Conservation (phyloP, 202 grass and related monocot species). For the Panicum hallii region DNA sequence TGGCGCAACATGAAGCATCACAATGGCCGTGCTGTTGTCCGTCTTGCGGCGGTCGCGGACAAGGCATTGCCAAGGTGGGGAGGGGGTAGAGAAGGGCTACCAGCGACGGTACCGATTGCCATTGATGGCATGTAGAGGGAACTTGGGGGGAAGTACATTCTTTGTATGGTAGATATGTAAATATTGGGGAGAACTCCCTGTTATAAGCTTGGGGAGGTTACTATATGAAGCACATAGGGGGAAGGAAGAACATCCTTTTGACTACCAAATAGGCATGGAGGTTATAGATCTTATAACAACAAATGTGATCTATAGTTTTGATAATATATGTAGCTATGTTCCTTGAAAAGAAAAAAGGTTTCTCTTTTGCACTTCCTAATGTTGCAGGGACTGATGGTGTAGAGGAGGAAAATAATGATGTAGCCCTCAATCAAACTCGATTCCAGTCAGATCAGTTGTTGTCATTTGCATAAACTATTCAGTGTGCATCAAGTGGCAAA, state of each 20-base stretch:
- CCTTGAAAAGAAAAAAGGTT: slow-evolving; percentile 46
- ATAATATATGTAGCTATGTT: slow-evolving; percentile 64
- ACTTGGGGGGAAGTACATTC: slow-evolving; percentile 57
- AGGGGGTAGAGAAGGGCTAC: slow-evolving; percentile 55
- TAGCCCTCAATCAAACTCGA: slow-evolving; percentile 33
- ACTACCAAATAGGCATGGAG: slow-evolving; percentile 58
- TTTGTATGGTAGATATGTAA: slow-evolving; percentile 88
- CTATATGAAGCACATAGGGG: slow-evolving; percentile 55
- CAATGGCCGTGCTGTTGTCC: slow-evolving; percentile 34
- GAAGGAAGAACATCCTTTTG: slow-evolving; percentile 46
- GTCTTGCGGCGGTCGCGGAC: slow-evolving; percentile 49
- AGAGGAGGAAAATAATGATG: slow-evolving; percentile 48
- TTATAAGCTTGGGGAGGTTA: slow-evolving; percentile 49
- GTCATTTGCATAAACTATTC: slow-evolving; percentile 31
- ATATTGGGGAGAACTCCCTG: slow-evolving; percentile 60
- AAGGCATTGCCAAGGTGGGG: slow-evolving; percentile 42
- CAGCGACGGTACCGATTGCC: slow-evolving; percentile 56
- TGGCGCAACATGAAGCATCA: slow-evolving; percentile 59
- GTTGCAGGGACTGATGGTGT: slow-evolving; percentile 40
- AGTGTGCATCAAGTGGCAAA: slow-evolving; percentile 34
- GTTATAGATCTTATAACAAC: slow-evolving; percentile 64
- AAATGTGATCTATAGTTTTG: slow-evolving; percentile 73
- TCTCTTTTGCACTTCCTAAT: slow-evolving; percentile 38
- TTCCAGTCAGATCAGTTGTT: not conserved
- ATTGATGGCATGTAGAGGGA: slow-evolving; percentile 75